These are phyloP conservation scores for Yamadazyma sp. DNA, from an alignment of 1,139 yeast species.

Conservation along the genomic window DNA sequence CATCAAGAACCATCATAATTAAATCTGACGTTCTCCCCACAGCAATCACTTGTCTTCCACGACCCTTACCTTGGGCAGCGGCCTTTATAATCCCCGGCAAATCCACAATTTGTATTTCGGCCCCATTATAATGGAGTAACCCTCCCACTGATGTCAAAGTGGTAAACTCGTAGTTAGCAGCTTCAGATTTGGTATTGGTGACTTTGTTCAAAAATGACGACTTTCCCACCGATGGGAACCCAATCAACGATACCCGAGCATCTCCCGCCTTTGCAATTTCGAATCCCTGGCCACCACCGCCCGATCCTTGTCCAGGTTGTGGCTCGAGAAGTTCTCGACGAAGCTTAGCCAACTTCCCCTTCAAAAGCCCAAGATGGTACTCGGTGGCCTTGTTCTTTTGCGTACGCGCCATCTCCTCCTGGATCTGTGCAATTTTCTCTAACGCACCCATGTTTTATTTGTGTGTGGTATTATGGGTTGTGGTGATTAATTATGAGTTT, in stretches of 20 bases:
- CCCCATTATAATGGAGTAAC: constrained; percentile 89
- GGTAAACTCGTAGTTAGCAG: constrained; percentile 94
- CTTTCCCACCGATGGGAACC: constrained; percentile 97
- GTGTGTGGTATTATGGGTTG: background rate
- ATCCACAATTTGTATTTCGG: constrained; percentile 95
- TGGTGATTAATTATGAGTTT: background rate
- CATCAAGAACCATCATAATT: constrained; percentile 91
- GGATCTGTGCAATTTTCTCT: constrained; percentile 87
- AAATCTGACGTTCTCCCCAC: constrained; percentile 95
- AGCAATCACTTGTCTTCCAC: constrained; percentile 96
- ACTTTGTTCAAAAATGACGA: constrained; percentile 84
- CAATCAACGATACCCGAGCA: constrained; percentile 92
- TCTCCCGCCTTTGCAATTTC: constrained; percentile 96
- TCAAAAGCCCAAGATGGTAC: constrained; percentile 88
- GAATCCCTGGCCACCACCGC: constrained; percentile 84
- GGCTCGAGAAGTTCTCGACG: constrained; percentile 92
- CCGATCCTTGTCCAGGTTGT: constrained; percentile 65
- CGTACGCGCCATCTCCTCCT: constrained; percentile 90
- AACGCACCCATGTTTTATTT: constrained; percentile 26
- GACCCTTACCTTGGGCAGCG: constrained; percentile 95
- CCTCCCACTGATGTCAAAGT: constrained; percentile 97
- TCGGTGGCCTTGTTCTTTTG: constrained; percentile 98
- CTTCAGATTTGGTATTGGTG: constrained; percentile 90
- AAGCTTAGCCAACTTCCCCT: constrained; percentile 93
- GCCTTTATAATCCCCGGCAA: constrained; percentile 97